Conservation (phyloP, 345 rosid genomes). For the Camelina hispida region DNA sequence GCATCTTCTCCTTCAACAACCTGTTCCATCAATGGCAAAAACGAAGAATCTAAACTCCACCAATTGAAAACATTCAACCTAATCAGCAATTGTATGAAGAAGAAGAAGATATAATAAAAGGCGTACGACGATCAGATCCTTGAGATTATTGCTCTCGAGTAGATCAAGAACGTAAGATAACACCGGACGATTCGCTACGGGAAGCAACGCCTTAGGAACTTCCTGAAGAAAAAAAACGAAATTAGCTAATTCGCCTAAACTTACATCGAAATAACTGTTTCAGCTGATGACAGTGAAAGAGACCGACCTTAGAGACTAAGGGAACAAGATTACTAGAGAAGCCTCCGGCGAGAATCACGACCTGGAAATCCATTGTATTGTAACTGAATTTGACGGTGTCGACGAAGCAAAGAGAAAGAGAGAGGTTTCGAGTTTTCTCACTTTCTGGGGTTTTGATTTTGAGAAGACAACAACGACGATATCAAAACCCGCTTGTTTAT, state of each 20-base stretch:
- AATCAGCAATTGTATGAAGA: slow-evolving; percentile 6
- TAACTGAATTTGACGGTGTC: slow-evolving; percentile 17
- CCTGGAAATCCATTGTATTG: slow-evolving; percentile 83
- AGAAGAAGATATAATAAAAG: background rate
- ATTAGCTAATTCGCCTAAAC: slow-evolving; percentile 12
- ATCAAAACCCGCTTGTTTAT: slow-evolving; percentile 4
- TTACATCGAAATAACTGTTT: background rate
- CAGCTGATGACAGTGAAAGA: background rate
- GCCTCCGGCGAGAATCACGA: slow-evolving; percentile 90
- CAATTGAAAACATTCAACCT: slow-evolving; percentile 2
- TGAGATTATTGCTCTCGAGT: slow-evolving; percentile 75
- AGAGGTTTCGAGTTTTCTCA: slow-evolving; percentile 23
- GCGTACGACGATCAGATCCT: slow-evolving; percentile 88
- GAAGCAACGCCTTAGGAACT: slow-evolving; percentile 88
- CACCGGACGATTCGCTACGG: slow-evolving; percentile 93
- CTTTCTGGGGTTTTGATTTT: slow-evolving; percentile 41
- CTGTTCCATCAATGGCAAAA: slow-evolving; percentile 46
- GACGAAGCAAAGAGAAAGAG: background rate
- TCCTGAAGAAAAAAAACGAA: slow-evolving; percentile 54
- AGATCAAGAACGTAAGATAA: slow-evolving; percentile 83
- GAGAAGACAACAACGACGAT: slow-evolving; percentile 18
- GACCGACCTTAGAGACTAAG: slow-evolving; percentile 77
- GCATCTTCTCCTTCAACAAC: slow-evolving; percentile 95
- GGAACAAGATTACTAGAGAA: slow-evolving; percentile 75
- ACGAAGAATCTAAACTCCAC: slow-evolving; percentile 7